These are phyloP conservation scores for Naegleria fowleri DNA, from an alignment of 208 protist species.

Conservation along the genomic window DNA sequence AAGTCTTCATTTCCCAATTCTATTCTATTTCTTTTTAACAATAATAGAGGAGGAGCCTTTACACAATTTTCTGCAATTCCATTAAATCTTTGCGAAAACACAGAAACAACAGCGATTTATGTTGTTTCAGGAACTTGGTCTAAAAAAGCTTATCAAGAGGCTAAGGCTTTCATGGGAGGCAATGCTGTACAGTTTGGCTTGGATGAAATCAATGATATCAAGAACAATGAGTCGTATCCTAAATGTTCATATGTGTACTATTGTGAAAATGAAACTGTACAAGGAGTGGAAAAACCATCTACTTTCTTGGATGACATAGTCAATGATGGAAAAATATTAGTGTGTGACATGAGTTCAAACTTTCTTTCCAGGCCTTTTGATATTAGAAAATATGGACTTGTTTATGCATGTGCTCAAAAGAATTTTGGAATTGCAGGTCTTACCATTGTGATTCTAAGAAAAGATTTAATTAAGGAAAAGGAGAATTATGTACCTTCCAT, in stretches of 20 bases:
- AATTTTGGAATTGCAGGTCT: slow-evolving; percentile 63
- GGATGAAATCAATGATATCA: neutral
- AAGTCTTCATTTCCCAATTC: neutral
- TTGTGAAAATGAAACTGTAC: slow-evolving; percentile 71
- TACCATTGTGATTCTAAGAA: slow-evolving; percentile 51
- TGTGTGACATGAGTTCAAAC: slow-evolving; percentile 71
- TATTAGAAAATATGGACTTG: slow-evolving; percentile 58
- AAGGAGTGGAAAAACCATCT: slow-evolving; percentile 46
- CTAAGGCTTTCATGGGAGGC: neutral
- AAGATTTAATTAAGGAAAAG: slow-evolving; percentile 10
- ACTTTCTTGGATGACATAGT: neutral
- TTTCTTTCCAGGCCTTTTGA: slow-evolving; percentile 52
- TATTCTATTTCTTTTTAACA: neutral
- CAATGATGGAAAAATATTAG: slow-evolving; percentile 33
- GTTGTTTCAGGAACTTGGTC: slow-evolving; percentile 70
- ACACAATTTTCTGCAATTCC: slow-evolving; percentile 60
- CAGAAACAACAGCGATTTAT: slow-evolving; percentile 49
- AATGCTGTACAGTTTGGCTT: neutral
- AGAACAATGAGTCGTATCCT: neutral
- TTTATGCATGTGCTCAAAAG: slow-evolving; percentile 74
- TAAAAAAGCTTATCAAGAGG: slow-evolving; percentile 55
- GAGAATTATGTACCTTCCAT: neutral
- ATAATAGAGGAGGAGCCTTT: slow-evolving; percentile 55
- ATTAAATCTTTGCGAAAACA: slow-evolving; percentile 57
- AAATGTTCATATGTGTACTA: slow-evolving; percentile 58